A percentile compares a stretch with the other conserved stretches of the same genome.
Conservation (phyloP, 345 rosid genomes). For the Psidium friedrichsthalianum region DNA sequence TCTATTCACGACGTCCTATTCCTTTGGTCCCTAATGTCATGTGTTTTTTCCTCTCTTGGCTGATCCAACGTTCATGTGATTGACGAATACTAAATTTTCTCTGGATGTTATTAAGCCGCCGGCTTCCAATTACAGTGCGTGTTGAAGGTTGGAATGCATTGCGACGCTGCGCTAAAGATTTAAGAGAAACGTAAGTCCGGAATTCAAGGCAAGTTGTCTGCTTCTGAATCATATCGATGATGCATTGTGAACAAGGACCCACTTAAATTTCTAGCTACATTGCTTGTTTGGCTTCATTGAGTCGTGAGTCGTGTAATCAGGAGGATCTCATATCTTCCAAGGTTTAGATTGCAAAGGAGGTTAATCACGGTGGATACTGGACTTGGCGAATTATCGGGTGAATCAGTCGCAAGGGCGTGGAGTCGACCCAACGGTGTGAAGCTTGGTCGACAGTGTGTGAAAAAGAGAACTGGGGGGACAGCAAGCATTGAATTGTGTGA, state of each 20-base stretch:
- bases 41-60: neutral
- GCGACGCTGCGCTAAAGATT: constrained; percentile 63
- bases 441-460: constrained; percentile 33
- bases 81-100: neutral
- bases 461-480: constrained; percentile 45
- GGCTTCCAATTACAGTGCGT: constrained; percentile 26
- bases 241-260: neutral
- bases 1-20: neutral
- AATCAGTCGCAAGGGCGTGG: constrained; percentile 41
- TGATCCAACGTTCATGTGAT: neutral
- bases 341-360: constrained; percentile 37
- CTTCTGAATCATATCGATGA: neutral
- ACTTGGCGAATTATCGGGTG: constrained; percentile 29
- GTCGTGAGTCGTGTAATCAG: neutral
- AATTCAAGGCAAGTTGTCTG: constrained; percentile 24
- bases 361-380: constrained; percentile 49
- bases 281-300: neutral
- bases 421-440: constrained; percentile 40
- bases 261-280: neutral
- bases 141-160: constrained; percentile 54
- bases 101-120: constrained; percentile 5
- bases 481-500: constrained; percentile 45
- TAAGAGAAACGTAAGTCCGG: constrained; percentile 34
- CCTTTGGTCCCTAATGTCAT: neutral
- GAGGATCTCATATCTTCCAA: neutral